A percentile compares a stretch with the other conserved stretches of the same genome.
Conservation (phyloP, 2,329 filamentous ascomycete species). For the Diaporthe sp. region DNA sequence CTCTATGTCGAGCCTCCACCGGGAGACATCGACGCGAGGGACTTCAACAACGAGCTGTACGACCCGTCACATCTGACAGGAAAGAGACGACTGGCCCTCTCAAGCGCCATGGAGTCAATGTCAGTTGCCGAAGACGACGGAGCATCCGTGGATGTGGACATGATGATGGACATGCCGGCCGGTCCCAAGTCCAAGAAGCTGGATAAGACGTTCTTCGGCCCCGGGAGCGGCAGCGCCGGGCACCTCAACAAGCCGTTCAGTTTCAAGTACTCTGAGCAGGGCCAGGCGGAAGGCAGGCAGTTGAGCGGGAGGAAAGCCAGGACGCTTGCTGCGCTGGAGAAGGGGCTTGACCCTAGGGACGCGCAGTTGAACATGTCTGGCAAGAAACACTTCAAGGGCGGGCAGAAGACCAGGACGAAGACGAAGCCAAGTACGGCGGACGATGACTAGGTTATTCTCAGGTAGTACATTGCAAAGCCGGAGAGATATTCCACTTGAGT, state of each 20-base stretch:
- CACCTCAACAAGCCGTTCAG: conserved; percentile 87
- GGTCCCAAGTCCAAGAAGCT: conserved; percentile 83
- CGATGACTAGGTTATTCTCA: conserved; percentile 45
- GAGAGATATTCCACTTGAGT: neutral
- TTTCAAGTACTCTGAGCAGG: conserved; percentile 89
- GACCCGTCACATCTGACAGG: conserved; percentile 85
- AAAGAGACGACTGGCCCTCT: conserved; percentile 79
- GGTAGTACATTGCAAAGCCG: neutral
- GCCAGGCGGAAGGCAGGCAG: conserved; percentile 63
- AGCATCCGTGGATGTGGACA: conserved; percentile 60
- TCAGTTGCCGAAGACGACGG: conserved; percentile 56
- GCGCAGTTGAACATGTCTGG: conserved; percentile 69
- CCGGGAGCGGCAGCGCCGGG: conserved; percentile 71
- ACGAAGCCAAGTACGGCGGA: conserved; percentile 59
- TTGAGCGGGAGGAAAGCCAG: conserved; percentile 87
- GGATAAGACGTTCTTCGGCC: conserved; percentile 91
- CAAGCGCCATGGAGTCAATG: conserved; percentile 63
- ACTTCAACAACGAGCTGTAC: conserved; percentile 94
- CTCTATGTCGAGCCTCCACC: conserved; percentile 93
- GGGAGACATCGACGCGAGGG: conserved; percentile 74
- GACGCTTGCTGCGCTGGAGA: conserved; percentile 85
- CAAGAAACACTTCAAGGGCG: conserved; percentile 97
- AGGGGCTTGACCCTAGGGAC: conserved; percentile 86
- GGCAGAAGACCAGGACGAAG: conserved; percentile 71
- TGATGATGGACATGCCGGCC: conserved; percentile 62